Evolutionary conservation across 176 grass and related monocot species (phyloP).

Genomic region (Melocanna baccifera): DNA sequence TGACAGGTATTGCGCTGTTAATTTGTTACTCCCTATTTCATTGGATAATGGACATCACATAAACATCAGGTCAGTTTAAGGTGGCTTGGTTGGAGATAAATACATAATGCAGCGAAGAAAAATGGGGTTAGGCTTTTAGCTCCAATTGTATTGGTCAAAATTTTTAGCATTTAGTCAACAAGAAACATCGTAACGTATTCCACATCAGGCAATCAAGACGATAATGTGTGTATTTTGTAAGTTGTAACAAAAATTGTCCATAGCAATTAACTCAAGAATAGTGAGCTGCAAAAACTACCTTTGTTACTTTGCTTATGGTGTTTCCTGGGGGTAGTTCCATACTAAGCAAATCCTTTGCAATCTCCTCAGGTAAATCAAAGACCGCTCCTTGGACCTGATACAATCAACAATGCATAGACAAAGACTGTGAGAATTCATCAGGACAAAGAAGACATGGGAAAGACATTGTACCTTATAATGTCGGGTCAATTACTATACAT

Average conservation of each 20-base stretch:
- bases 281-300: conserved; percentile 53
- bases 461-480: not conserved
- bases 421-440: conserved; percentile 13
- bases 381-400: conserved; percentile 92
- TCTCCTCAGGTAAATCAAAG: conserved; percentile 96
- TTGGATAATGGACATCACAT: not conserved
- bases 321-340: conserved; percentile 81
- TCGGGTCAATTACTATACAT: not conserved
- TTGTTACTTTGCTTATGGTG: conserved; percentile 73
- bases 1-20: not conserved
- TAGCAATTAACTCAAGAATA: not conserved
- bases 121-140: not conserved
- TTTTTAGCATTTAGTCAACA: conserved; percentile 17
- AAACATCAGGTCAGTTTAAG: conserved; percentile 1
- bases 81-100: conserved; percentile 23
- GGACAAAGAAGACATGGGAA: not conserved
- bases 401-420: conserved; percentile 12
- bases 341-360: conserved; percentile 68
- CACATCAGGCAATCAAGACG: not conserved
- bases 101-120: not conserved
- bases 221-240: not conserved
- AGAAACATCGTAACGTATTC: not conserved
- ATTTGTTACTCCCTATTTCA: not conserved
- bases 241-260: not conserved
- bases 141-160: not conserved